phyloP scores from a whole-genome alignment of 1,139 yeast species.

The Suhomyces taliae region DNA sequence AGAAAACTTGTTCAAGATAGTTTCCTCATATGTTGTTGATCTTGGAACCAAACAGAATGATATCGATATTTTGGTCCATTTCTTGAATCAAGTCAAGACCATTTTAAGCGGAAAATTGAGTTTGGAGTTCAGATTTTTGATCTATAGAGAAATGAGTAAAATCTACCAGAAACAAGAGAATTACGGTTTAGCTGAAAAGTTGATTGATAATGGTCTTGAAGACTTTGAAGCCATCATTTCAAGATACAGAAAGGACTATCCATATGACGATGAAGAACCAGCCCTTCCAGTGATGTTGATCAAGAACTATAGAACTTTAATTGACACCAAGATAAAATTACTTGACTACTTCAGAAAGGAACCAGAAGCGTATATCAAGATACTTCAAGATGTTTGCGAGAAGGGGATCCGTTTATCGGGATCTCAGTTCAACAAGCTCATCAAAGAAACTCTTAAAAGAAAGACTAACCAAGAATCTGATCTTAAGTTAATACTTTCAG shows the following conservation, averaged over 20 bases:
- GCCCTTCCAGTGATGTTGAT: conserved; percentile 23
- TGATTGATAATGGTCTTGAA: conserved; percentile 26
- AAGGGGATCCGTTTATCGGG: conserved; percentile 20
- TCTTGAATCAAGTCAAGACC: conserved; percentile 29
- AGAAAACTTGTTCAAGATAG: conserved; percentile 25
- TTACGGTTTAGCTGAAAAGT: conserved; percentile 20
- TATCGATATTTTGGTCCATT: conserved; percentile 27
- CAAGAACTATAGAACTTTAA: conserved; percentile 20
- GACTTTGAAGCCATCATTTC: conserved; percentile 22
- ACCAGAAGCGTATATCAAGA: conserved; percentile 7
- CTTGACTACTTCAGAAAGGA: background rate
- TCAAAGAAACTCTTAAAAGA: conserved; percentile 16
- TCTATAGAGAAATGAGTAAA: conserved; percentile 30
- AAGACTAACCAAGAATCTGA: conserved; percentile 9
- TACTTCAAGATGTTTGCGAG: conserved; percentile 2
- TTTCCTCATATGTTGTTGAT: conserved; percentile 24
- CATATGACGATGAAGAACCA: conserved; percentile 15
- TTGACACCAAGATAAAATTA: conserved; percentile 17
- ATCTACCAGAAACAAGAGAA: conserved; percentile 28
- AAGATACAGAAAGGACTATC: conserved; percentile 18
- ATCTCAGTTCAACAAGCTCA: conserved; percentile 18
- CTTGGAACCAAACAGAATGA: conserved; percentile 19
- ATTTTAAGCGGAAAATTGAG: conserved; percentile 24
- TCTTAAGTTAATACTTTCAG: conserved; percentile 20
- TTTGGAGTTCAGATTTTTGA: conserved; percentile 25